Percentiles rank a stretch among this genome's conserved stretches.
Conservation (phyloP, 1,284 basidiomycete genomes). For the Malassezia nana region DNA sequence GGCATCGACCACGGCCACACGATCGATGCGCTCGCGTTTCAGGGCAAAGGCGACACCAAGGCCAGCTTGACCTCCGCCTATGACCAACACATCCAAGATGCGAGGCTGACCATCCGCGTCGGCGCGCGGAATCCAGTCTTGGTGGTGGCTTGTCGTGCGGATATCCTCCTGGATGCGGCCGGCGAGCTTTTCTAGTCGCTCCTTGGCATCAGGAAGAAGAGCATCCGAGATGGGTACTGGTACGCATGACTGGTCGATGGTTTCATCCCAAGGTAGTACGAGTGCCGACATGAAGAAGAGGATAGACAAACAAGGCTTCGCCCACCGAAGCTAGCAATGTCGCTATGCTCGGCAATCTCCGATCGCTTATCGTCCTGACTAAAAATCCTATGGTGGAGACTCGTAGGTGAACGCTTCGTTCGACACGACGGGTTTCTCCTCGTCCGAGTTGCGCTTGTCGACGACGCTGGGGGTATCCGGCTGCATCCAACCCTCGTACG, state of each 20-base stretch:
- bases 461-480: not conserved
- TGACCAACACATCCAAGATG: slow-evolving; percentile 4
- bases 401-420: not conserved
- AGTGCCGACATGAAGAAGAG: not conserved
- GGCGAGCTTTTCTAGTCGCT: not conserved
- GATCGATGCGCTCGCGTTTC: slow-evolving; percentile 10
- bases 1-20: slow-evolving; percentile 3
- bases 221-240: not conserved
- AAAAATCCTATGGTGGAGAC: not conserved
- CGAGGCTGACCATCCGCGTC: not conserved
- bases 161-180: slow-evolving; percentile 7
- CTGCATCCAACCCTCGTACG: slow-evolving; percentile 1
- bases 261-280: not conserved
- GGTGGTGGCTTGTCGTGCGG: slow-evolving; percentile 5
- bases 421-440: not conserved
- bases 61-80: slow-evolving; percentile 8
- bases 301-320: not conserved
- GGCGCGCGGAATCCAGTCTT: slow-evolving; percentile 5
- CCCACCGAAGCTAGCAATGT: too few relatives aligned
- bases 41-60: slow-evolving; percentile 10
- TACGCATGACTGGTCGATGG: not conserved
- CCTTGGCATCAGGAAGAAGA: slow-evolving; percentile 1
- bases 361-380: not conserved
- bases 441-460: not conserved
- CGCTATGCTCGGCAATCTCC: not conserved